phyloP scores from a whole-genome alignment of 1,284 basidiomycete species.

The Cutaneotrichosporon sp. region DNA sequence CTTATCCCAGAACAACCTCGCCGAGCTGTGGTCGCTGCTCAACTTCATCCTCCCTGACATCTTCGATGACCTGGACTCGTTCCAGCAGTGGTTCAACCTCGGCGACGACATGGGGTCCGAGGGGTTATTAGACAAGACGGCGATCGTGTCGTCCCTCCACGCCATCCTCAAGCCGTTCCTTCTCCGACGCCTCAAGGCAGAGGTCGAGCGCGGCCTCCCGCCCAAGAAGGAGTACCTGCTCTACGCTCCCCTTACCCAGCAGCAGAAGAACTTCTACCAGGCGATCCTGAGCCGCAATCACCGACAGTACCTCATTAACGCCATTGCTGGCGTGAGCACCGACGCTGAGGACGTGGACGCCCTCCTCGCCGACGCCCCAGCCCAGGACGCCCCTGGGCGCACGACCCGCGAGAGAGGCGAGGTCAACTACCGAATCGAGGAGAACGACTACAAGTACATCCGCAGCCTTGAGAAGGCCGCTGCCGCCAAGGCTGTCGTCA shows the following conservation, averaged over 20 bases:
- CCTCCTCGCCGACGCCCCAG: conserved; percentile 27
- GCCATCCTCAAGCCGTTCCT: conserved; percentile 93
- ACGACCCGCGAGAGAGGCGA: conserved; percentile 33
- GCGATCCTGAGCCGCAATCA: conserved; percentile 69
- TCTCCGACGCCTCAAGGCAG: conserved; percentile 85
- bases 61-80: conserved; percentile 84
- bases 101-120: conserved; percentile 43
- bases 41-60: conserved; percentile 93
- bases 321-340: conserved; percentile 24
- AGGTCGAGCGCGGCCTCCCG: conserved; percentile 78
- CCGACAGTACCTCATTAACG: conserved; percentile 64
- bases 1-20: conserved; percentile 75
- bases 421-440: conserved; percentile 59
- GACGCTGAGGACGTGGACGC: conserved; percentile 1
- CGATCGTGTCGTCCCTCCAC: conserved; percentile 79
- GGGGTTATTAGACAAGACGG: conserved; percentile 59
- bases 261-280: conserved; percentile 83
- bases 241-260: conserved; percentile 81
- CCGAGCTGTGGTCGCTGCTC: conserved; percentile 90
- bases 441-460: conserved; percentile 70
- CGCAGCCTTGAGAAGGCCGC: conserved; percentile 60
- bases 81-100: conserved; percentile 78
- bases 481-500: background rate
- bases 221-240: conserved; percentile 93
- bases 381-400: conserved; percentile 16